These are phyloP conservation scores for Aspergillus ellipticus DNA, from an alignment of 495 filamentous ascomycete genomes.

Conservation along the genomic window DNA sequence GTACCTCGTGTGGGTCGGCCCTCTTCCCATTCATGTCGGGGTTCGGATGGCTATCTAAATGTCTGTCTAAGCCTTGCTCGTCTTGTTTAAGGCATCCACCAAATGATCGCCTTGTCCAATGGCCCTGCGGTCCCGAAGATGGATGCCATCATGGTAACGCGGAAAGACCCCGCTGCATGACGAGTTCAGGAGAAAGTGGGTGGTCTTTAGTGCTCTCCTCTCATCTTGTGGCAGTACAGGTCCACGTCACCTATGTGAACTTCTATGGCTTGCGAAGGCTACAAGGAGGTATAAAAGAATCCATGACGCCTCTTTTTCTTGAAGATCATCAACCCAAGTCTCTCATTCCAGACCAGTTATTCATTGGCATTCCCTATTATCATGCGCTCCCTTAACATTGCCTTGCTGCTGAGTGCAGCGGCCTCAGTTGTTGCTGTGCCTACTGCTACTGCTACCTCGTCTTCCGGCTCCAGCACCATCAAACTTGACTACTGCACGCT, in stretches of 20 bases:
- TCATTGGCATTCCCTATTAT: background rate
- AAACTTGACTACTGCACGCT: constrained; percentile 19
- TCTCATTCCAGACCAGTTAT: background rate
- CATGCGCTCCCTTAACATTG: background rate
- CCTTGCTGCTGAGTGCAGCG: background rate
- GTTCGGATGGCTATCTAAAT: background rate
- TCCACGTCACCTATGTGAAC: background rate
- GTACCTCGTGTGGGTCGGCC: background rate
- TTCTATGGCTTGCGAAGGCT: background rate
- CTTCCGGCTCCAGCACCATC: constrained; percentile 1
- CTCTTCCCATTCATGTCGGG: background rate
- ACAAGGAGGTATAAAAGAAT: background rate
- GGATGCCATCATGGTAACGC: background rate
- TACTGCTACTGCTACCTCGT: constrained; percentile 3
- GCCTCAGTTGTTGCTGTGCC: background rate
- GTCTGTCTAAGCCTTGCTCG: background rate
- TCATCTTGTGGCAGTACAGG: background rate
- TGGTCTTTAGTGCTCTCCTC: background rate
- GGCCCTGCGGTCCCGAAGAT: background rate
- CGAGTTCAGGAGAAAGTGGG: background rate
- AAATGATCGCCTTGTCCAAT: background rate
- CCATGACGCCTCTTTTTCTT: background rate
- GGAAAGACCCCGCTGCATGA: background rate
- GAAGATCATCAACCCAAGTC: background rate
- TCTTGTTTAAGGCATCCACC: background rate